Base-by-base conservation (phyloP, 139 green algal genomes). In the Chlamydomonas incerta region DNA sequence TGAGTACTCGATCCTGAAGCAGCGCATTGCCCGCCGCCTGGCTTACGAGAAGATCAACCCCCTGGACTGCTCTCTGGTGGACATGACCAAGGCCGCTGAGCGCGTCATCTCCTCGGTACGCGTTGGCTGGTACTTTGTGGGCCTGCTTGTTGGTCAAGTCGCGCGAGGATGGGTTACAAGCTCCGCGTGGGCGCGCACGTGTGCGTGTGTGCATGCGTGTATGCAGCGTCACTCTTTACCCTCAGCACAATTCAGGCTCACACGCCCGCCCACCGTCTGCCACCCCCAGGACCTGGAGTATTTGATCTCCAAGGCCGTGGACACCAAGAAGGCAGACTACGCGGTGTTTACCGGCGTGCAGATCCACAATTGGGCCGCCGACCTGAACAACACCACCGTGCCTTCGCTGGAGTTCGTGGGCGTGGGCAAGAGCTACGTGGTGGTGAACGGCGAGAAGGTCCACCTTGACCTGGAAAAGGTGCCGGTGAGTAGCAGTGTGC, bases 271-370 rank as follows among this genome's bases (percentile, higher is more conserved):
- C n/a, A n/a, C n/a, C n/a, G n/a, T n/a, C n/a, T 50, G 41, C 41
- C 8, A 13, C 41, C 5, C 52, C 18, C 90, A 93, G 90, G 96
- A 99, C 88, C 88, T 99, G 62, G 95, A 98, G 92, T 95, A 92
- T 89, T 93, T 98, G 55, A 97, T 98, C 87, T 87, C 81, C 55
- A 89, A 96, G 86, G 92, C 94, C 15, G 95, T 98, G n/a, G 85
- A 98, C 92, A 80, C 92, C 62, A 81, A 70, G 47, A 95, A 95
- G 76, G 94, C 95, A 33, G 95, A 99, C 92, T 98, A 97, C 76
- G 96, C 96, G 14, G 92, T 98, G n/a, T 92, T 96, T 60, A 94
- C 94, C 4, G 96, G 96, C 72, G 90, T 98, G 37, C 96, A 98
- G 85, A 85, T 98, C 90, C 96, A 98, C 91, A 95, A 94, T 88